Evolutionary conservation across 768 basidiomycete genomes (phyloP).

Genomic region (Leccinum arenicola): DNA sequence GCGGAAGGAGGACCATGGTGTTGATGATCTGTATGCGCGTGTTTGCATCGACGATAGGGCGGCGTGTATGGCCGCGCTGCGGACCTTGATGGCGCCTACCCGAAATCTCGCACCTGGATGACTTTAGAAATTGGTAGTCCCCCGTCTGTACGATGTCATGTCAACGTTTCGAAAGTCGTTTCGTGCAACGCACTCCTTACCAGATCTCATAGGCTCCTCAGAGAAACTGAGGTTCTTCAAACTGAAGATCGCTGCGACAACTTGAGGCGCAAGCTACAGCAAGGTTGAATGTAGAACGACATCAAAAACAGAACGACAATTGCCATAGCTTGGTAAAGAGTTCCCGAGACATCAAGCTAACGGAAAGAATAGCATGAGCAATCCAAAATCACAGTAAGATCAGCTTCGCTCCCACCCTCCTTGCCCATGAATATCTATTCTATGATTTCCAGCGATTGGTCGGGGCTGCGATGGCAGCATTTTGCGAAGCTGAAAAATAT

Average conservation of each 20-base stretch:
- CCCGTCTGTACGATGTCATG: constrained; percentile 3
- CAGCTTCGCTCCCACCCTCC: constrained; percentile 16
- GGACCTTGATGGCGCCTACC: too few species aligned
- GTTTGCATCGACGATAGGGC: constrained; percentile 39
- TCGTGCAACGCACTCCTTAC: constrained; percentile 6
- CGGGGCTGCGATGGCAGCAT: background rate
- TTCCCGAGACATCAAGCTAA: constrained; percentile 34
- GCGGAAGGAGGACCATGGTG: constrained; percentile 71
- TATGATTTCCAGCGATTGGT: constrained; percentile 6
- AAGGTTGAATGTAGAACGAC: constrained; percentile 14
- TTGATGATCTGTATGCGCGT: constrained; percentile 84
- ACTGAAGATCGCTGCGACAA: constrained; percentile 45
- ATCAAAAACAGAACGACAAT: background rate
- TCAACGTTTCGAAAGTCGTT: background rate
- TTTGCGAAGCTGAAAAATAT: constrained; percentile 49
- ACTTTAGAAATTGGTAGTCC: constrained; percentile 18
- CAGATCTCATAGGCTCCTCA: constrained; percentile 2
- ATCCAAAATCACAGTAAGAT: too few species aligned
- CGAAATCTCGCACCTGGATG: constrained; percentile 16
- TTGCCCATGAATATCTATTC: constrained; percentile 10
- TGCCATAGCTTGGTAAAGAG: constrained; percentile 17
- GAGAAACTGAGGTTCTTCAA: constrained; percentile 35
- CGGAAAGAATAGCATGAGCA: background rate
- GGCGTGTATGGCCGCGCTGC: too few species aligned
- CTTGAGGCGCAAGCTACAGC: constrained; percentile 40